Base-by-base conservation (phyloP, 1,139 yeast genomes). In the Debaryomyces singareniensis region DNA sequence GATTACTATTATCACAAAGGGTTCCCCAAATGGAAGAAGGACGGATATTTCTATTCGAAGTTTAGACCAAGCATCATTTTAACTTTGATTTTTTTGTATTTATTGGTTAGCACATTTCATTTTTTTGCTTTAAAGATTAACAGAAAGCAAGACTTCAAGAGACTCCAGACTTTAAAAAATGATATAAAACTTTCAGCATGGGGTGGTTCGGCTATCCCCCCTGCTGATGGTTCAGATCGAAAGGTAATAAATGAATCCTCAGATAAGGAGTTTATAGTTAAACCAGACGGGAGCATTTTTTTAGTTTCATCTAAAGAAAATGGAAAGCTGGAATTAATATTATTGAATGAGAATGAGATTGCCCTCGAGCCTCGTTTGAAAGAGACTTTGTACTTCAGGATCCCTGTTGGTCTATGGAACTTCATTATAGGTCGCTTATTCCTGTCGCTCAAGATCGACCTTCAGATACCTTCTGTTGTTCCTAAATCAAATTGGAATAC, bases 1-100 rank as follows among this genome's bases (percentile, higher is more conserved):
- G 97, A 91, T 53, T 89, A 78, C 54, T 91, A 85, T 56, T 62
- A 83, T 34, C 65, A 71, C 24, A 74, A 78, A 42, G 99, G 98
- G 3, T 91, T 91, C 56, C 99, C 98, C 4, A 68, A 69, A 35
- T 85, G 84, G 75, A 76, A 71, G 35, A 74, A 71, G 0, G 58
- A 71, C 2, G 72, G 67, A 1, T 75, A 71, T 49, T 62, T 58
- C 32, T 73, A 71, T 39, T 55, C 71, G 26, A 64, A 69, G 45
- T 79, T 74, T 52, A 67, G 74, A 32, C 86, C 85, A 5, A 83
- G 80, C 25, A 43, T 84, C 2, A 36, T 63, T 2, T 58, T 75
- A 32, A 75, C 85, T 0, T 38, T 77, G 13, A 40, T 62, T 1
- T 59, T 78, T 24, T 50, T 81, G 30, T 70, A 61, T 32, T 28